These are phyloP conservation scores for Exophiala mesophila DNA, from an alignment of 2,329 filamentous ascomycete species.

Conservation along the genomic window DNA sequence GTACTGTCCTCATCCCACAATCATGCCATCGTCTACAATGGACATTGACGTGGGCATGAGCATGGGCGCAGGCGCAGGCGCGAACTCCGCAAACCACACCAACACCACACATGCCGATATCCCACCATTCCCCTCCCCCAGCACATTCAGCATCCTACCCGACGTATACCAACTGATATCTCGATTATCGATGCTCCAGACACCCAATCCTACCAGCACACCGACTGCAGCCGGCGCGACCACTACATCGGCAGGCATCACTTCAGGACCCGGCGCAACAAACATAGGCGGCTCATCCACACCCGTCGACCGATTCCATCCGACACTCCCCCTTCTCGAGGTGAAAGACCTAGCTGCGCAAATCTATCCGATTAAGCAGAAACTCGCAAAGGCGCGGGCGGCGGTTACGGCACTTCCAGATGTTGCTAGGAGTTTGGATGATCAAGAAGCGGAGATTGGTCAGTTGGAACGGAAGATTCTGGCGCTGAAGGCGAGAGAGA, in stretches of 20 bases:
- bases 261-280: slow-evolving; percentile 22
- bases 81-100: too few relatives aligned
- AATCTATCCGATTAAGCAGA: slow-evolving; percentile 73
- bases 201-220: slow-evolving; percentile 30
- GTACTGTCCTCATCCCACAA: too few relatives aligned
- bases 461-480: slow-evolving; percentile 38
- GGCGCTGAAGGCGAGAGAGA: slow-evolving; percentile 37
- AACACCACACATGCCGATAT: slow-evolving; percentile 17
- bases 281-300: slow-evolving; percentile 15
- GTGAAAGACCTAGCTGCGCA: slow-evolving; percentile 75
- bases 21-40: too few relatives aligned
- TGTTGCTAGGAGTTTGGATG: slow-evolving; percentile 38
- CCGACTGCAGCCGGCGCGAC: slow-evolving; percentile 32
- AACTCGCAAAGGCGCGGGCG: slow-evolving; percentile 69
- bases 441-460: slow-evolving; percentile 42
- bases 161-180: slow-evolving; percentile 73
- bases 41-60: too few relatives aligned
- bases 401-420: slow-evolving; percentile 42
- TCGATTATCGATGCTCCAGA: slow-evolving; percentile 48
- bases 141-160: slow-evolving; percentile 79
- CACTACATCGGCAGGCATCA: slow-evolving; percentile 15
- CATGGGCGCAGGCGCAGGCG: too few relatives aligned
- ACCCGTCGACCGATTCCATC: slow-evolving; percentile 29
- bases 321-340: slow-evolving; percentile 41
- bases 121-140: slow-evolving; percentile 63